Base-by-base conservation (phyloP, 2,329 filamentous ascomycete genomes). In the Penicillium janthinellum region DNA sequence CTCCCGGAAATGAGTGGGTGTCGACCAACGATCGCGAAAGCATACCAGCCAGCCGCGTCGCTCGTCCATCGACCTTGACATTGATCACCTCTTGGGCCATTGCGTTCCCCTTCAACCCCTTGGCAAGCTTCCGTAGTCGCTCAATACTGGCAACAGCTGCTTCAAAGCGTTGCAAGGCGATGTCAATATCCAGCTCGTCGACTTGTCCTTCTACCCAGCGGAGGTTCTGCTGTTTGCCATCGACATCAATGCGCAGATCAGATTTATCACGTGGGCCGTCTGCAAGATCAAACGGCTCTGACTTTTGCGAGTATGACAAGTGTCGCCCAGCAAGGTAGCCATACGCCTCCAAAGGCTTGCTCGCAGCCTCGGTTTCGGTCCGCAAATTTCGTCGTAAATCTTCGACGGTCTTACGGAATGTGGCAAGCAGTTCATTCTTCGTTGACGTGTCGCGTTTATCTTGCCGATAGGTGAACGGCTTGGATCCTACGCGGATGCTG, bases 151-250 rank as follows among this genome's bases (percentile, higher is more conserved):
- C 83, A 0, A 98, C 95, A 0, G 95, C 90, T 20, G 88, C 85
- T 69, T 97, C 92, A 65, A 96, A 95, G 44, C 86, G 85, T 73
- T 98, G 94, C 53, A 97, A 83, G 0, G 95, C 94, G 70, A 99
- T 93, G 69, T 96, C 90, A 68, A 98, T 98, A 71, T 99, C 95
- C 5, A 99, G 85, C 71, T 96, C 92, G 72, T 99, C 95, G 75
- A 99, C 90, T 77, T 98, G 92, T 54, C 88, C 87, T 74, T 99
- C 95, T 0, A 99, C 92, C 92, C 92, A 97, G 55, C 94, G 90
- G 49, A 99, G 84, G 73, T 95, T 97, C 73, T 98, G 92, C 75
- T 97, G 93, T 70, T 96, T 96, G 51, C 95, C 95, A 70, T 98
- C 95, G 14, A 96, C 91, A 69, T 99, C 95, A 66, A 99, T 93